A percentile compares a stretch with the other conserved stretches of the same genome.
Evolutionary conservation across 306 rosid genomes (phyloP).

Genomic region (Styphnolobium japonicum): DNA sequence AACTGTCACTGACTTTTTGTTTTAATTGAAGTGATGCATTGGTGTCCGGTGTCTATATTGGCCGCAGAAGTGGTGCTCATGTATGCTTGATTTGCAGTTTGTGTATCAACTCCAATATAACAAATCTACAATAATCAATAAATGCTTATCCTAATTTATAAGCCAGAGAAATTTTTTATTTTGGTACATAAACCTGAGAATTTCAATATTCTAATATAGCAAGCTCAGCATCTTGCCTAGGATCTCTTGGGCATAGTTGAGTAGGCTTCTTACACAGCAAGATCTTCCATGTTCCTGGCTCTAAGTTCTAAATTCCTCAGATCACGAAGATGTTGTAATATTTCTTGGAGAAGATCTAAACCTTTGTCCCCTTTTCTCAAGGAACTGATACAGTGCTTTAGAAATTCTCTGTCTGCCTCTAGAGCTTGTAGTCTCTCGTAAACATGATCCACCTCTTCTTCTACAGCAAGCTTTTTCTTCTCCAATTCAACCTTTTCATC

Average conservation of each 20-base stretch:
- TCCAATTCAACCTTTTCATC: constrained; percentile 40
- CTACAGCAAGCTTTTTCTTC: constrained; percentile 40
- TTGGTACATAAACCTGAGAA: too few species aligned
- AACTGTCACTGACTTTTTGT: constrained; percentile 35
- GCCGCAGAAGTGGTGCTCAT: constrained; percentile 26
- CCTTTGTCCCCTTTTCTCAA: constrained; percentile 95
- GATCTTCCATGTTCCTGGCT: constrained; percentile 51
- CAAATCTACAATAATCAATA: constrained; percentile 38
- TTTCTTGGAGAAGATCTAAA: constrained; percentile 78
- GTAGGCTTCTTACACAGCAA: constrained; percentile 33
- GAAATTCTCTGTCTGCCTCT: constrained; percentile 92
- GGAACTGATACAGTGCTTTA: constrained; percentile 82
- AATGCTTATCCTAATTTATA: neutral
- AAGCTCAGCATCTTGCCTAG: constrained; percentile 39
- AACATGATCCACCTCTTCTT: constrained; percentile 67
- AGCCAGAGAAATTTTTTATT: neutral
- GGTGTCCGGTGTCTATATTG: constrained; percentile 18
- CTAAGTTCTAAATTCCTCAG: constrained; percentile 78
- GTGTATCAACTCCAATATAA: constrained; percentile 30
- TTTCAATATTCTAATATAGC: too few species aligned
- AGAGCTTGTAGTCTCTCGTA: constrained; percentile 86
- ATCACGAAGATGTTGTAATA: constrained; percentile 91
- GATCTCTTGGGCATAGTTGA: constrained; percentile 12
- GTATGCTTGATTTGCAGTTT: constrained; percentile 33
- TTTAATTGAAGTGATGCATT: constrained; percentile 40